Evolutionary conservation across 768 basidiomycete species (phyloP), one percentile per base, ranked within the genome.

Genomic region (Rhizopogon roseolus): DNA sequence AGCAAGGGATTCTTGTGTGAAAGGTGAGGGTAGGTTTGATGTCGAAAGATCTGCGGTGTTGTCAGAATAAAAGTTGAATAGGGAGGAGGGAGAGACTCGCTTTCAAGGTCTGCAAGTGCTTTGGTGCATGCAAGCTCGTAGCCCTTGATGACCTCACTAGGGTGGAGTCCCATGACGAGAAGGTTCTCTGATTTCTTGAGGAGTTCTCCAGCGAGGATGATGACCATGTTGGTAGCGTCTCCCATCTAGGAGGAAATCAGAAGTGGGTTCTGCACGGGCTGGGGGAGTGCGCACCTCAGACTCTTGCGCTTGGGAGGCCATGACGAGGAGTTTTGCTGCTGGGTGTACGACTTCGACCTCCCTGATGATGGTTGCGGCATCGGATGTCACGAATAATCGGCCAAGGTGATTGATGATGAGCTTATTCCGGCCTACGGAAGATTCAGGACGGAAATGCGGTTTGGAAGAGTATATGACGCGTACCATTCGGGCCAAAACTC

Each of bases 271-370:
- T 8, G 8, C 22, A 22, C 22, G n/a, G 36, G 13, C 28, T 27
- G 10, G 7, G 39, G 43, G 39, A 1, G 25, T 17, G 71, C 82
- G 57, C 54, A 93, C 94, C 81, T 98, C 96, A 0, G 85, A 70
- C 68, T 98, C 97, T 68, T 98, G 97, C 11, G 96, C 91, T 65
- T 98, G 94, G 27, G 90, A 92, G 27, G 94, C 93, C 93, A 98
- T 97, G 13, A 98, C 96, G n/a, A 98, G 75, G n/a, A 99, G 77
- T 68, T 98, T 99, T 32, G 95, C 97, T 5, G 96, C 97, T 1
- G 97, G 97, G 71, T 99, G 97, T 14, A 98, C 93, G 53, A 99
- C 93, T 67, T 99, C 97, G 66, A 98, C 86, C 74, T 99, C 97
- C 59, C 88, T 82, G 64, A 99, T 93, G 71, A 99, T 98, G 54